Evolutionary conservation across 257 asterid species (phyloP).

Genomic region (Nicotiana otophora): DNA sequence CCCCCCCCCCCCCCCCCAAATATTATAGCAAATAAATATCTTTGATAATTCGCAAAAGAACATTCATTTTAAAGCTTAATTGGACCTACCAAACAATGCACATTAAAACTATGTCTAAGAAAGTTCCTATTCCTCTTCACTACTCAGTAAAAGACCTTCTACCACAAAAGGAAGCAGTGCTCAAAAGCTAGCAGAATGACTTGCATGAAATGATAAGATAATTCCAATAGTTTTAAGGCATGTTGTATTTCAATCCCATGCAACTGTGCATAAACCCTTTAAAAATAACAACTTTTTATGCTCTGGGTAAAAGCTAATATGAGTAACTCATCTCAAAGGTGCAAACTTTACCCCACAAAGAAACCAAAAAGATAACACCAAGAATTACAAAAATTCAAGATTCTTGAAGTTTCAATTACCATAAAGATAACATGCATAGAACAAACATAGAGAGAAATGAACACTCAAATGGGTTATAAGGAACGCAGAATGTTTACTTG

Average conservation of each 20-base stretch:
- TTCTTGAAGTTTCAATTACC: not conserved
- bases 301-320: not conserved
- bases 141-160: not conserved
- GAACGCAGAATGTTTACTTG: constrained; percentile 24
- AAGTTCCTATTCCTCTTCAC: not conserved
- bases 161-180: not conserved
- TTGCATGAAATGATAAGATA: not conserved
- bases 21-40: not conserved
- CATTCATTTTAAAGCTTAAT: not conserved
- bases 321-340: not conserved
- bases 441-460: not conserved
- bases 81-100: not conserved
- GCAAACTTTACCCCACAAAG: not conserved
- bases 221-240: not conserved
- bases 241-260: not conserved
- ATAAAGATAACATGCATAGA: not conserved
- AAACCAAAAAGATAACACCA: not conserved
- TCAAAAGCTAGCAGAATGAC: not conserved
- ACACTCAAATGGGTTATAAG: not conserved
- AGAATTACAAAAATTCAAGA: not conserved
- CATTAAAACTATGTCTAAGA: not conserved
- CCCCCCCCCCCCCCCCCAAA: not conserved
- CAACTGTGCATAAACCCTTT: not conserved
- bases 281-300: not conserved
- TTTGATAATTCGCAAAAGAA: not conserved